Evolutionary conservation across 805 yeast genomes (phyloP), one percentile per base, ranked within the genome.

Genomic region (Kuraishia floccosa): DNA sequence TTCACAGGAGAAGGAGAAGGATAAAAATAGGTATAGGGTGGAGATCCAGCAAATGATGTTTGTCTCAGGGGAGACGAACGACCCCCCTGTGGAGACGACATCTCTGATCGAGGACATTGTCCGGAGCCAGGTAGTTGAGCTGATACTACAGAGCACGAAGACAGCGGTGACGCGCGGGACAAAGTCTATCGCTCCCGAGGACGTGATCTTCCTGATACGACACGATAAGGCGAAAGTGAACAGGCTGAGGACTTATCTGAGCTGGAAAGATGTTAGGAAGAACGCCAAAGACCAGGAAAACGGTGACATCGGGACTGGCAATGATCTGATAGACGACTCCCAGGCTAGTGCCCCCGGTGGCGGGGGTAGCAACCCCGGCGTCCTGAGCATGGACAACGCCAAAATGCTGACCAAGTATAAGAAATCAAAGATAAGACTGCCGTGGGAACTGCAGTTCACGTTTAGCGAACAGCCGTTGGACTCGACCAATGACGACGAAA

Each of bases 1-100:
- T n/a, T n/a, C n/a, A n/a, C 22, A 19, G n/a, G 56, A 24, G n/a
- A 23, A 20, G 20, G 35, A 28, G 21, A 30, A 44, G 42, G 30
- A 40, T 33, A 74, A 74, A 49, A 76, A 82, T 58, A 76, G 78
- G 48, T 91, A 89, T 54, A 65, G 94, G 35, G 72, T 82, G 24
- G 98, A 91, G 59, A 91, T 91, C 46, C 98, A 91, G 55, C 91
- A 83, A 60, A 91, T 91, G 98, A 91, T 91, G 98, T 91, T 91
- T 62, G 98, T 91, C 34, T 69, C 80, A 33, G 98, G 98, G 3
- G 97, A 91, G 51, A 74, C 91, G 1, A 83, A 82, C 42, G 98
- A 91, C 45, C 93, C 97, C 2, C 94, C 96, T 0, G 68, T 79
- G 11, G 94, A 83, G 40, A 84, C 96, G 0, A 82, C 96, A 0